A percentile compares a stretch with the other conserved stretches of the same genome.
Evolutionary conservation across 345 rosid genomes (phyloP).

Genomic region (Boechera stricta): DNA sequence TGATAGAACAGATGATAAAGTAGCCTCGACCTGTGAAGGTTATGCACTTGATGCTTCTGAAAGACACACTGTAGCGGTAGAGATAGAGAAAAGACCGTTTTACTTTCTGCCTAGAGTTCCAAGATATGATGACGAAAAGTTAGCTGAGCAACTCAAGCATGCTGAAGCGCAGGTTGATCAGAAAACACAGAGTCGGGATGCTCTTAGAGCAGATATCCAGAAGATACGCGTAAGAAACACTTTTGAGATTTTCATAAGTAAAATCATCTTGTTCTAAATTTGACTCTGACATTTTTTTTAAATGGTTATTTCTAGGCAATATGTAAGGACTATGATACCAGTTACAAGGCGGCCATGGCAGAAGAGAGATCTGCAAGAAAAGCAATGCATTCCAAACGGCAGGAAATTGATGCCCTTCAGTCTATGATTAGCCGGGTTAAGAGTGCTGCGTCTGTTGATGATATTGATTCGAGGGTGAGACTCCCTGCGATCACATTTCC

Average conservation of each 20-base stretch:
- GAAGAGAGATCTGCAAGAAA: constrained; percentile 70
- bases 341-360: constrained; percentile 52
- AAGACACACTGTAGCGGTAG: constrained; percentile 44
- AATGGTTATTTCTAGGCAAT: constrained; percentile 51
- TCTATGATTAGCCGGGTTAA: constrained; percentile 56
- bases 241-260: constrained; percentile 8
- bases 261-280: constrained; percentile 33
- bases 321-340: constrained; percentile 51
- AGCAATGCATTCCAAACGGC: constrained; percentile 60
- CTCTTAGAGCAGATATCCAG: constrained; percentile 60
- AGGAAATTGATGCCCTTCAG: constrained; percentile 72
- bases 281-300: constrained; percentile 29
- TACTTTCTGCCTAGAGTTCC: constrained; percentile 66
- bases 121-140: constrained; percentile 60
- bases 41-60: constrained; percentile 49
- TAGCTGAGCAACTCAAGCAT: constrained; percentile 58
- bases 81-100: constrained; percentile 59
- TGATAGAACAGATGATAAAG: constrained; percentile 38
- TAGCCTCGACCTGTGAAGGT: constrained; percentile 36
- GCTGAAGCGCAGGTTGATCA: constrained; percentile 63
- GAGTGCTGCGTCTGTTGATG: constrained; percentile 58
- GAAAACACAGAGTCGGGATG: constrained; percentile 68
- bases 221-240: constrained; percentile 52
- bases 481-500: constrained; percentile 14
- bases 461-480: constrained; percentile 67